These are phyloP conservation scores for Solanum ossicruentum DNA, from an alignment of 257 asterid genomes.

Conservation along the genomic window DNA sequence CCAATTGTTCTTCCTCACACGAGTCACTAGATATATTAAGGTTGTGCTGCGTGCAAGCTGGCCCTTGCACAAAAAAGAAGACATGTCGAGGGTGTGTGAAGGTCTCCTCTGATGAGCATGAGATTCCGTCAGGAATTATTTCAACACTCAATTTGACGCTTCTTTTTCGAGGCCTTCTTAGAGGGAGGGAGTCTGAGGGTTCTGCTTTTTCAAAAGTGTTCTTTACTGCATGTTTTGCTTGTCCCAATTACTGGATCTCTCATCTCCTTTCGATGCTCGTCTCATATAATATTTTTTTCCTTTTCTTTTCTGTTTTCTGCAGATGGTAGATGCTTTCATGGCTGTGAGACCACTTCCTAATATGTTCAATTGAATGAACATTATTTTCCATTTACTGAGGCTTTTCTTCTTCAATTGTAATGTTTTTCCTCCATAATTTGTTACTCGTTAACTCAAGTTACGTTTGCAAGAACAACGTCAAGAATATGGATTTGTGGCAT, in stretches of 20 bases:
- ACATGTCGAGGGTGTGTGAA: neutral
- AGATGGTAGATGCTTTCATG: slow-evolving; percentile 95
- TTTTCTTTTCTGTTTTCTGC: neutral
- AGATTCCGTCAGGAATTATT: neutral
- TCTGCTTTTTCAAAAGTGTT: neutral
- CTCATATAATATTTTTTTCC: neutral
- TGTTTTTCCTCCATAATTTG: neutral
- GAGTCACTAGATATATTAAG: neutral
- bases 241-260: neutral
- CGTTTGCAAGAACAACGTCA: neutral
- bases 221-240: neutral
- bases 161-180: neutral
- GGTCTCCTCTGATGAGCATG: neutral
- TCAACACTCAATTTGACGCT: neutral
- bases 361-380: slow-evolving; percentile 44
- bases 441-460: neutral
- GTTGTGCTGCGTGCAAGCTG: neutral
- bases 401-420: neutral
- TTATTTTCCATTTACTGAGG: neutral
- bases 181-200: neutral
- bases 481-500: neutral
- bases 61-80: neutral
- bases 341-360: slow-evolving; percentile 75
- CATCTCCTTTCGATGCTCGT: neutral
- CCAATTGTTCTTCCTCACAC: neutral